Evolutionary conservation across 129 eudicot genomes (phyloP).

Genomic region (Saposhnikovia divaricata): DNA sequence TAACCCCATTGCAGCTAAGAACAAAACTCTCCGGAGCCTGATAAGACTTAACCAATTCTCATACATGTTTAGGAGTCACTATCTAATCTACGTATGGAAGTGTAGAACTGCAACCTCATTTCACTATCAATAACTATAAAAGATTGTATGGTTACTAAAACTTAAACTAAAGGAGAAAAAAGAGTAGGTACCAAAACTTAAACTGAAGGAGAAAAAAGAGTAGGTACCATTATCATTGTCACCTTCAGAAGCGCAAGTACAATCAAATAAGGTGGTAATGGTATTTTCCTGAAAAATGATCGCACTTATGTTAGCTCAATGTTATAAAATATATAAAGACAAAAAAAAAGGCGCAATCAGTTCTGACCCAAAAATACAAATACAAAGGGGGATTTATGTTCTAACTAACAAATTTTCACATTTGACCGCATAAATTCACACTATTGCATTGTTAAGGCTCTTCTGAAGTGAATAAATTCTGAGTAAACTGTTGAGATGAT

Average conservation of each 20-base stretch:
- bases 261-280: conserved; percentile 25
- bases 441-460: background rate
- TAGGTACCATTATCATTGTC: conserved; percentile 25
- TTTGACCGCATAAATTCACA: background rate
- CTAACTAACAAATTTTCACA: background rate
- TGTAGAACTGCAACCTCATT: conserved; percentile 25
- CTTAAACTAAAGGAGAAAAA: conserved; percentile 33
- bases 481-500: background rate
- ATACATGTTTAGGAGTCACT: conserved; percentile 24
- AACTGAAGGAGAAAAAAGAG: no score
- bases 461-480: background rate
- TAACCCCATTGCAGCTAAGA: background rate
- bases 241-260: conserved; percentile 24
- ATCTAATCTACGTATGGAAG: conserved; percentile 17
- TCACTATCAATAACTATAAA: conserved; percentile 28
- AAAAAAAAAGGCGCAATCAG: background rate
- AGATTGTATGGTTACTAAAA: conserved; percentile 24
- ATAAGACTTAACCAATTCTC: conserved; percentile 25
- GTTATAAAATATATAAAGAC: background rate
- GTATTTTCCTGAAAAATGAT: conserved; percentile 24
- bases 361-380: background rate
- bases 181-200: no score
- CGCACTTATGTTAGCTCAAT: conserved; percentile 19
- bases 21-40: background rate
- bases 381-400: background rate